Percentiles rank a stretch among this genome's conserved stretches.
Conservation (phyloP, 192 early-diverging fungal species). For the Backusella liffmaniae region DNA sequence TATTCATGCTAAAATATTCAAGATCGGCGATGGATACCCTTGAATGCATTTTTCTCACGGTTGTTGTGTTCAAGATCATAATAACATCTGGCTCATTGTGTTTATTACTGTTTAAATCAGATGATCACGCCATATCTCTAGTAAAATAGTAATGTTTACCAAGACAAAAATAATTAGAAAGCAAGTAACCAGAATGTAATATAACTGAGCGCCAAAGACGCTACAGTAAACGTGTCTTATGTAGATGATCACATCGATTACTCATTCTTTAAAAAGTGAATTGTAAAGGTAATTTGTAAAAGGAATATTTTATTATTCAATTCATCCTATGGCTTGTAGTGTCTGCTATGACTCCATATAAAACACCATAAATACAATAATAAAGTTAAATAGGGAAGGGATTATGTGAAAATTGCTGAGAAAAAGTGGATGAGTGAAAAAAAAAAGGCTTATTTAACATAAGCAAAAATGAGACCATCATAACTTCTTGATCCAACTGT, state of each 20-base stretch:
- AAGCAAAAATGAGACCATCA: conserved; percentile 1
- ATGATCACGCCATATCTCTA: not conserved
- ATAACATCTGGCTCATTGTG: not conserved
- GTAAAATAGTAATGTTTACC: not conserved
- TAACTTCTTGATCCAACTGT: not conserved
- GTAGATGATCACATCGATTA: no score
- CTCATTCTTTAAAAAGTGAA: no score
- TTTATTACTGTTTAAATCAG: not conserved
- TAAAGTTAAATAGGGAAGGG: no score
- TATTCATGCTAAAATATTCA: no score
- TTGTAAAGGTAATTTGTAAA: no score
- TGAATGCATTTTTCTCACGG: not conserved
- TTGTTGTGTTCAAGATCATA: not conserved
- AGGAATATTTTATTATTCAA: no score
- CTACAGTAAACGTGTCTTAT: no score
- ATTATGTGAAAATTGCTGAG: not conserved
- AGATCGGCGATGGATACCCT: no score
- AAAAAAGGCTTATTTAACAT: not conserved
- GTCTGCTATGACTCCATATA: no score
- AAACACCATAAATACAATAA: no score
- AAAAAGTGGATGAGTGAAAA: not conserved
- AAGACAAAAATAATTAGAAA: not conserved
- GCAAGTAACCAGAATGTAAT: not conserved
- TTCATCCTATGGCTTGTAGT: no score
- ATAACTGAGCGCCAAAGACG: no score